Evolutionary conservation across 805 yeast species (phyloP).

Genomic region (Candida ovalis): DNA sequence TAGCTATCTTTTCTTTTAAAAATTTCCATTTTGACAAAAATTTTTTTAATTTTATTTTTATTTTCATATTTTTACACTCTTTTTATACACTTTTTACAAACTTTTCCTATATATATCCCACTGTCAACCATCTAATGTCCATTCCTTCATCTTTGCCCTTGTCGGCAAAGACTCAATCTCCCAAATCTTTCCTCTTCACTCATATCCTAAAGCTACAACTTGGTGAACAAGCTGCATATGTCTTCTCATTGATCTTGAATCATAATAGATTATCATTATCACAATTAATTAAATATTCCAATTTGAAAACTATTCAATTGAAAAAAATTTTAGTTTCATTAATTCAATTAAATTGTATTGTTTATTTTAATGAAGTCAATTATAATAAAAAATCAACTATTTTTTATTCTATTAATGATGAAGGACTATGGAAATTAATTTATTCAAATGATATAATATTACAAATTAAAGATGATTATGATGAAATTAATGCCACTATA

Average conservation of each 20-base stretch:
- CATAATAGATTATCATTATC: constrained; percentile 61
- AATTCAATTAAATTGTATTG: constrained; percentile 74
- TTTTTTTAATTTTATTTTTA: background rate
- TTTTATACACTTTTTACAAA: background rate
- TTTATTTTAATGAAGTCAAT: constrained; percentile 50
- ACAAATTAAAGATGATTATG: constrained; percentile 42
- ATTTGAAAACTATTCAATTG: constrained; percentile 46
- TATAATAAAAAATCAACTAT: constrained; percentile 18
- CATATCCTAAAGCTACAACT: constrained; percentile 49
- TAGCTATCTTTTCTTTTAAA: no score
- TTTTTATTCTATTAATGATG: constrained; percentile 58
- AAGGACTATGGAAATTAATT: constrained; percentile 58
- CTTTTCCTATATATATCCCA: background rate
- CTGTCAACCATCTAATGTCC: background rate
- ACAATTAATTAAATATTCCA: constrained; percentile 47
- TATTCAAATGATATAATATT: constrained; percentile 76
- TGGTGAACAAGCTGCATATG: constrained; percentile 70
- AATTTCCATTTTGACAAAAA: no score
- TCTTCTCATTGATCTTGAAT: constrained; percentile 58
- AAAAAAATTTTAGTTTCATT: constrained; percentile 69
- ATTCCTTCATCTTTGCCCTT: constrained; percentile 18
- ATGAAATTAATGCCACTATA: constrained; percentile 48
- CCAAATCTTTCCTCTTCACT: constrained; percentile 57
- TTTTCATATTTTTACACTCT: background rate
- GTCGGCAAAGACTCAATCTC: constrained; percentile 51